A percentile compares a stretch with the other conserved stretches of the same genome.
These are phyloP conservation scores for Lasiodiplodia hormozganensis DNA, from an alignment of 2,329 filamentous ascomycete genomes.

Conservation along the genomic window DNA sequence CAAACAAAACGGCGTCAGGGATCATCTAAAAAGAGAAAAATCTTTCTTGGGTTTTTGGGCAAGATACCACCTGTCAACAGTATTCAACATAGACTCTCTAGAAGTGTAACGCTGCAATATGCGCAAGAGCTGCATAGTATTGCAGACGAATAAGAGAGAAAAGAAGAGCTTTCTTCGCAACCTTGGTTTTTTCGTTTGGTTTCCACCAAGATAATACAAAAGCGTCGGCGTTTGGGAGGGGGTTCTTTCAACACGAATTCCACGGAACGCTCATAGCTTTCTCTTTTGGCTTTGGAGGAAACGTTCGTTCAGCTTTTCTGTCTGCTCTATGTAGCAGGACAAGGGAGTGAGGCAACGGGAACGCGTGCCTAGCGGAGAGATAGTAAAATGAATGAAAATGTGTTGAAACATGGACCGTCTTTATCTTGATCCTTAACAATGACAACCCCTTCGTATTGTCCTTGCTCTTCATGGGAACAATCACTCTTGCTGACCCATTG, in stretches of 20 bases:
- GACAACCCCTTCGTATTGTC: not conserved
- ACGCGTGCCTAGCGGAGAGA: not conserved
- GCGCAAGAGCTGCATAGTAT: constrained; percentile 28
- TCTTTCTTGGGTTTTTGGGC: constrained; percentile 18
- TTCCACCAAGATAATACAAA: constrained; percentile 11
- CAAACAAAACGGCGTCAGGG: constrained; percentile 30
- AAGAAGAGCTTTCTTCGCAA: not conserved
- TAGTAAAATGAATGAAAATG: not conserved
- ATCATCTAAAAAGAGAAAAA: constrained; percentile 33
- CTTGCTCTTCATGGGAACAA: not conserved
- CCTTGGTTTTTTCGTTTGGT: not conserved
- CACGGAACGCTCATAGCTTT: constrained; percentile 13
- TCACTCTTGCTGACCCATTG: not conserved
- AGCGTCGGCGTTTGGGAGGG: constrained; percentile 29
- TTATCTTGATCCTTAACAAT: not conserved
- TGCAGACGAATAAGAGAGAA: constrained; percentile 14
- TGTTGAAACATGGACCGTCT: not conserved
- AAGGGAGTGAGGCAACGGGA: not conserved
- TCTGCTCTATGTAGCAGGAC: not conserved
- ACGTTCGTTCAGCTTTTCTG: not conserved
- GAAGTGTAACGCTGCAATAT: constrained; percentile 22
- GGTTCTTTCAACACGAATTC: constrained; percentile 30
- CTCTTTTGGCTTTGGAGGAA: not conserved
- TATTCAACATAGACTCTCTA: constrained; percentile 32
- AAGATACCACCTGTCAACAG: constrained; percentile 28